These are phyloP conservation scores for Monosporascus sp. DNA, from an alignment of 2,329 filamentous ascomycete species.

Conservation along the genomic window DNA sequence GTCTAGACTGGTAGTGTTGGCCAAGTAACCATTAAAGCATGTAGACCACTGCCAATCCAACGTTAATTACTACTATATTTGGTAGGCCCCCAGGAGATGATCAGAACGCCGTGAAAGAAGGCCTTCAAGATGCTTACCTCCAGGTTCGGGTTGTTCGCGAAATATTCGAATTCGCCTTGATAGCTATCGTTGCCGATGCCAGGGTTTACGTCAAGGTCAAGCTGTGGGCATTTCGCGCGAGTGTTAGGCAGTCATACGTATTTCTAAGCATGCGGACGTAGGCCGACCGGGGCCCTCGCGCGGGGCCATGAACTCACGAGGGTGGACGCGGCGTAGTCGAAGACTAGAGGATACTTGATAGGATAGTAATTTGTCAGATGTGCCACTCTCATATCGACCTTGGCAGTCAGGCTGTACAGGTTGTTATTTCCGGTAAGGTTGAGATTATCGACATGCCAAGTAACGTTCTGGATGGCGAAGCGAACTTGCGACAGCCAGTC, in stretches of 20 bases:
- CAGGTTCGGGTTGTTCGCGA: conserved; percentile 7
- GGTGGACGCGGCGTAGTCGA: conserved; percentile 7
- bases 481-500: conserved; percentile 7
- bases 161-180: conserved; percentile 5
- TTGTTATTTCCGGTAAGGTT: conserved; percentile 5
- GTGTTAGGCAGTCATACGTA: not conserved
- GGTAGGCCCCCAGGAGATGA: too few species aligned
- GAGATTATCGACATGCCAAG: conserved; percentile 7
- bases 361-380: conserved; percentile 8
- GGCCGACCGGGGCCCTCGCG: too few species aligned
- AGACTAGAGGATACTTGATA: conserved; percentile 8
- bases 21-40: conserved; percentile 8
- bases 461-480: conserved; percentile 13
- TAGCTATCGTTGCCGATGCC: conserved; percentile 5
- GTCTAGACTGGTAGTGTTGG: conserved; percentile 10
- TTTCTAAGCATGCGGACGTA: too few species aligned
- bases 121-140: conserved; percentile 1
- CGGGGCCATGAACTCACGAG: conserved; percentile 5
- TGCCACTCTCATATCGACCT: conserved; percentile 8
- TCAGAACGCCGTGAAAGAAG: too few species aligned
- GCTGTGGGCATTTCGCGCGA: not conserved
- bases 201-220: conserved; percentile 9
- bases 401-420: conserved; percentile 7
- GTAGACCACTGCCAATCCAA: conserved; percentile 9
- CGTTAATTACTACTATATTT: too few species aligned